Evolutionary conservation across 2,329 filamentous ascomycete genomes (phyloP), one percentile per base, ranked within the genome.

Genomic region (Didymella pinodella): DNA sequence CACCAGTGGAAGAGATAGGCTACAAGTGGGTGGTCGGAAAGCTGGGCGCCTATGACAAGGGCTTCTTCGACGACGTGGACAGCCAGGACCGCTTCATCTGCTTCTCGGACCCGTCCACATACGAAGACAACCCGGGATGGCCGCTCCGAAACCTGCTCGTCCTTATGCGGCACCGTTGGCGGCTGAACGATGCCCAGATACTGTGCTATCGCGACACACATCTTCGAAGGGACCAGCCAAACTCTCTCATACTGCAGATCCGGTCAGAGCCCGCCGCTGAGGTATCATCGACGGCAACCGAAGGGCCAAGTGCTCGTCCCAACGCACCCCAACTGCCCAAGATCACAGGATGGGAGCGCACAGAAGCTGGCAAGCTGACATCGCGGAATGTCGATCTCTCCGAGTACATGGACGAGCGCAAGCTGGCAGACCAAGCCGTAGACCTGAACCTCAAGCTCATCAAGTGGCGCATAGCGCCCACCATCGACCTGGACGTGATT

Each of bases 391-490:
- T 92, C 14, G 92, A 96, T 70, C 83, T 99, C 8, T 90, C 90
- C 20, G 92, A 95, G 69, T 96, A 97, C 69, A 94, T 99, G 90
- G 93, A 99, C 72, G 94, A 95, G 7, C 82, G 85, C 32, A 88
- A 89, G 67, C 82, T 98, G 18, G 95, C 95, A 22, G 93, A 98
- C 73, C 93, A 96, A 75, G 93, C 93, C 0, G 94, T 98, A 10
- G 95, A 99, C 72, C 84, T 99, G 58, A 99, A 99, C 72, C 83
- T 98, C 60, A 98, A 98, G 79, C 84, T 99, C 57, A 99, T 99
- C 89, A 99, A 97, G 80, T 99, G 95, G 95, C 89, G 95, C 38
- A 92, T 99, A 69, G 92, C 93, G 7, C 95, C 95, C 0, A 88
- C 89, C 49, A 85, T 99, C 40, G 86, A 98, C 73, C 85, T 99